Base-by-base conservation (phyloP, 169 alveolate genomes). In the Amoebophrya sp. region DNA sequence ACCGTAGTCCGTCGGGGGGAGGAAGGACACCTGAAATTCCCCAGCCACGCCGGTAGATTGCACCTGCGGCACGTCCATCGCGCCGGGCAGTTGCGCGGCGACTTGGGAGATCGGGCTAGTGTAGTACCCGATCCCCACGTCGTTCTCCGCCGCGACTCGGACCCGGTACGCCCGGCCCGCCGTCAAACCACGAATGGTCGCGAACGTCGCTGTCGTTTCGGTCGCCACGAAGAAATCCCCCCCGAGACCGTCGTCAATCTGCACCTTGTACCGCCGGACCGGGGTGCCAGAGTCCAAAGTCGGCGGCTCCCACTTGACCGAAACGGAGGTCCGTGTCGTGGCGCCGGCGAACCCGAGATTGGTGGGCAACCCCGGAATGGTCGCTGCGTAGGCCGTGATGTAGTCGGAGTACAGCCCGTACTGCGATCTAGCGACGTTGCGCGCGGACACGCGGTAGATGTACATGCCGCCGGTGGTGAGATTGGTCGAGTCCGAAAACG, bases 91-190 rank as follows among this genome's bases (percentile, higher is more conserved):
- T 3, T 89, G 77, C n/a, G 91, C 91, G 83, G 91, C 92, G 23
- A 53, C 93, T 89, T 91, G 92, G 38, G 90, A 90, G 89, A 92
- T 53, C 40, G 91, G 93, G 0, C 88, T 23, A 32, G 92, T 90
- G 92, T 90, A 92, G 33, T 92, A 90, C 12, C 94, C 94, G 32
- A 91, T 90, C 38, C 94, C 94, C 77, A 92, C 94, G 47, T 41
- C 94, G 35, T 92, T 92, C 92, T 90, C 94, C 14, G 93, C 94
- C 0, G 94, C 94, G 23, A 92, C 94, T 0, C 92, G 91, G 90
- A 92, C 77, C 32, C 94, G 94, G 89, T 92, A 92, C 55, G 93
- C 77, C n/a, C 93, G 88, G 38, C 94, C 93, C 10, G 83, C 77
- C 25, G 90, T 90, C 90, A 92, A 33, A 10, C 91, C 90, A 88